Evolutionary conservation across 345 rosid species (phyloP), one percentile per base, ranked within the genome.

Genomic region (Ailanthus altissimus): DNA sequence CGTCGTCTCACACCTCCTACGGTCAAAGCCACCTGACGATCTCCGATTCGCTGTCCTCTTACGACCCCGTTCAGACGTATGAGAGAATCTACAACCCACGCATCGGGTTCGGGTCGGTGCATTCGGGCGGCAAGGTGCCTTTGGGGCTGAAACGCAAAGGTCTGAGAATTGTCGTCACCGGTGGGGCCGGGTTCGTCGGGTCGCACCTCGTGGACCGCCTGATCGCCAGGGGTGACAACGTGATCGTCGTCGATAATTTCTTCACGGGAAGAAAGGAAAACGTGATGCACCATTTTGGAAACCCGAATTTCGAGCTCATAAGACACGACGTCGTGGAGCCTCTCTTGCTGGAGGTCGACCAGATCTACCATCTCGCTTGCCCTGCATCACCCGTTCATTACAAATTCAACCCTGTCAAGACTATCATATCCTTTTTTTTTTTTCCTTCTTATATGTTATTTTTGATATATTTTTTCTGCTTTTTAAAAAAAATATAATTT

Each of bases 181-280:
- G 99, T 11, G 99, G 99, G 5, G 99, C 99, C n/a, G 99, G 99
- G 32, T 96, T 96, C 84, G 99, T 96, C 0, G 99, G 99, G 50
- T 96, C 99, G 0, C 99, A 96, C 75, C 89, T 96, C 8, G 99
- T 96, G 59, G 99, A 96, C 92, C 87, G 99, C 14, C 78, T 96
- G 84, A 92, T 96, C 0, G 93, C 85, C 13, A 81, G 99, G 79
- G 99, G 99, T 6, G 99, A 96, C 81, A 93, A 84, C 82, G 99
- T 96, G 85, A 93, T 93, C 77, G 99, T 96, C 20, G 97, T 96
- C 1, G 99, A 96, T n/a, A 96, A 96, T 61, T 93, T 96, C 92
- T 96, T 96, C 90, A 96, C 99, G 0, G 99, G 99, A 2, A 79
- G 94, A 73, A 95, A 95, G 67, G 97, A 95, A 80, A 95, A 95